These are phyloP conservation scores for Pueraria montana DNA, from an alignment of 306 rosid genomes.

Conservation along the genomic window DNA sequence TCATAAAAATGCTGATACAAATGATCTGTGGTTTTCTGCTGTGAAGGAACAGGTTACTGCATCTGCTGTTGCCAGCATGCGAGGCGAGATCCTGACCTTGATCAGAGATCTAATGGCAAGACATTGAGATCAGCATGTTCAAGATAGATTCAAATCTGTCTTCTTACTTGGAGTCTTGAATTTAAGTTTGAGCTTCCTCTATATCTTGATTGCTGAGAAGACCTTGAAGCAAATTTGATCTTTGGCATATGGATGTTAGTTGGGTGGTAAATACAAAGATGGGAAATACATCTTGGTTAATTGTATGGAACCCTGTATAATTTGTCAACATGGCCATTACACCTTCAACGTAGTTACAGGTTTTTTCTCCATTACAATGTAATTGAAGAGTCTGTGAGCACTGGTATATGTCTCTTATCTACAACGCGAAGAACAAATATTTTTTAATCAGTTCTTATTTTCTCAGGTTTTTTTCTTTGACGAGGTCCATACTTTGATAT, in stretches of 20 bases:
- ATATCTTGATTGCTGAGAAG: neutral
- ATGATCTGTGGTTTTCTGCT: conserved; percentile 66
- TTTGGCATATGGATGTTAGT: neutral
- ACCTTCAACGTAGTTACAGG: conserved; percentile 4
- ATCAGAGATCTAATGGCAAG: conserved; percentile 73
- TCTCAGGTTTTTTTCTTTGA: neutral
- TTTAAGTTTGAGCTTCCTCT: conserved; percentile 15
- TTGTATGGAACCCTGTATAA: neutral
- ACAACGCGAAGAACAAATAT: neutral
- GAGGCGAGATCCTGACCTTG: conserved; percentile 66
- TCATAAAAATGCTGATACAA: conserved; percentile 42
- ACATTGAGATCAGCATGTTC: conserved; percentile 35
- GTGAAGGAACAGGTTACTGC: conserved; percentile 75
- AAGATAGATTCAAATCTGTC: neutral
- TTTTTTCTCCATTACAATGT: neutral
- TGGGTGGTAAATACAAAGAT: neutral
- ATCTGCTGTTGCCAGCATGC: conserved; percentile 63
- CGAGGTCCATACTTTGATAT: too few species aligned
- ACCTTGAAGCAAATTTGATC: neutral
- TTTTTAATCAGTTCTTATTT: neutral
- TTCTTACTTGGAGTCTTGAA: conserved; percentile 1
- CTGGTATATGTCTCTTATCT: neutral
- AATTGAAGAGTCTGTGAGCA: neutral
- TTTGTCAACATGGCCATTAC: conserved; percentile 1
- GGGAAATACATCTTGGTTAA: neutral